Base-by-base conservation (phyloP, 139 green algal genomes). In the Haematococcus sp. region DNA sequence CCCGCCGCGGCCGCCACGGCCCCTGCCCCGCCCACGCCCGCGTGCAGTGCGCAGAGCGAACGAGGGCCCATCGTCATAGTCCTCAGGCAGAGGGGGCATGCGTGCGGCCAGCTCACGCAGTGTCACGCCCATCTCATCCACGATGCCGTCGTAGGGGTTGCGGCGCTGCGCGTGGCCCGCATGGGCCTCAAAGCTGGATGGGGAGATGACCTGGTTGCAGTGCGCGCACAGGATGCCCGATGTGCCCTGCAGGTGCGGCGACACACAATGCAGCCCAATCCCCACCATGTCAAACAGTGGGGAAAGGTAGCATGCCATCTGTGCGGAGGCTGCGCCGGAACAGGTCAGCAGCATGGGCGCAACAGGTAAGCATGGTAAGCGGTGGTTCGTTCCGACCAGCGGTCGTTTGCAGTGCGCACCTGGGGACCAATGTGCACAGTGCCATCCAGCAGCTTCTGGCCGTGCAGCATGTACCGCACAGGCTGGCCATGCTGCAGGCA, bases 131-230 rank as follows among this genome's bases (percentile, higher is more conserved):
- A 87, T 74, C 11, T 79, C 78, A 19, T 84, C 93, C 70, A 84
- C 82, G 55, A 94, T 96, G 76, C 87, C 87, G 63, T 96, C 89
- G 69, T 94, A 97, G 1, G 91, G 91, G 35, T 90, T 89, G 20
- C 91, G 84, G 20, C 87, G 79, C 32, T 81, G 74, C 27, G 70
- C 75, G 46, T 83, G 71, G 34, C 80, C 86, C 22, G 92, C 92
- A 61, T 97, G 92, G 19, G 81, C 75, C 82, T 98, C 93, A 76
- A 98, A 98, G 67, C 83, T 73, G 0, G 89, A 93, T 58, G 86
- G 91, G 64, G 78, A 91, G 46, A 94, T 75, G 27, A 98, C 82
- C 49, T 76, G 69, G 70, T 86, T 80, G 86, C 93, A 98, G 88
- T 86, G 91, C 55, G 80, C 81, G 77, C 93, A 98, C 31, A 87